Evolutionary conservation across 306 rosid species (phyloP).

Genomic region (Lathyrus tuberosus): DNA sequence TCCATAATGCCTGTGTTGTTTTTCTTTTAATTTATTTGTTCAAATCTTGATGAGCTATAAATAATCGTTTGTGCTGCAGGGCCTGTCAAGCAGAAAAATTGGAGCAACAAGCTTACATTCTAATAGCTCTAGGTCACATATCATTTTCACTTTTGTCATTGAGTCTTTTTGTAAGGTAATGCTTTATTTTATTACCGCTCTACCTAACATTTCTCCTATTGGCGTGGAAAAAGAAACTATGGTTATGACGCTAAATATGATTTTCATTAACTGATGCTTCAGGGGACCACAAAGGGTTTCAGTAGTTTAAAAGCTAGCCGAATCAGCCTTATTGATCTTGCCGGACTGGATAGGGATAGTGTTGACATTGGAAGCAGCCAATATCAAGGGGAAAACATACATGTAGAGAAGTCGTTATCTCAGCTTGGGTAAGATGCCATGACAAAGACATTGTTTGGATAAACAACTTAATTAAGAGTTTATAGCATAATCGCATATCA

Average conservation of each 20-base stretch:
- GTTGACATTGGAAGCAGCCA: conserved; percentile 55
- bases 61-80: conserved; percentile 55
- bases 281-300: conserved; percentile 73
- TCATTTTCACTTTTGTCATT: conserved; percentile 72
- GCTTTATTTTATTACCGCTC: conserved; percentile 28
- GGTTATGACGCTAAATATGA: conserved; percentile 21
- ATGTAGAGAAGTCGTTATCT: conserved; percentile 68
- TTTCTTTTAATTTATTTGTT: neutral
- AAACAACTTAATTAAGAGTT: too few relatives aligned
- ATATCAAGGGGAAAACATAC: conserved; percentile 51
- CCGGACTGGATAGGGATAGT: conserved; percentile 65
- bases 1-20: neutral
- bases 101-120: conserved; percentile 80
- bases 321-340: conserved; percentile 88
- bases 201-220: neutral
- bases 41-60: conserved; percentile 28
- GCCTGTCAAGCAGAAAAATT: conserved; percentile 85
- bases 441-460: neutral
- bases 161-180: conserved; percentile 92
- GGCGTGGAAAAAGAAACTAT: conserved; percentile 11
- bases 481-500: too few relatives aligned
- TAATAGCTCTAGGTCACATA: conserved; percentile 84
- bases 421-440: conserved; percentile 74
- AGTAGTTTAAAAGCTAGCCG: conserved; percentile 82
- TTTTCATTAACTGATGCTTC: conserved; percentile 38